These are phyloP conservation scores for Talaromyces sp. DNA, from an alignment of 2,329 filamentous ascomycete genomes.

Conservation along the genomic window DNA sequence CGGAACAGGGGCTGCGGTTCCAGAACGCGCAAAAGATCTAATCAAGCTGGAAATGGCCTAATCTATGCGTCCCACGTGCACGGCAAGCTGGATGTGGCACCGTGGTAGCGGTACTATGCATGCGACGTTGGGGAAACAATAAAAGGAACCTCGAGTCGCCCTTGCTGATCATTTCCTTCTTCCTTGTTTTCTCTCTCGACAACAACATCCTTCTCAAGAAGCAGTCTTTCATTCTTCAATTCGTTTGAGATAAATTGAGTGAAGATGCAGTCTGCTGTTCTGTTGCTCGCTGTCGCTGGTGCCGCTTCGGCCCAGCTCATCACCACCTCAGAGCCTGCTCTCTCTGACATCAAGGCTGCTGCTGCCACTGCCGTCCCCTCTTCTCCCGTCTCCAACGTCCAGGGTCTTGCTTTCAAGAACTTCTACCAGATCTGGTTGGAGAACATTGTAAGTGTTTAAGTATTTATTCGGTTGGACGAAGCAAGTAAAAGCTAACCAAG, in stretches of 20 bases:
- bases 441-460: slow-evolving; percentile 61
- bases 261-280: slow-evolving; percentile 49
- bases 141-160: slow-evolving; percentile 22
- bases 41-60: not conserved
- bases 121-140: slow-evolving; percentile 17
- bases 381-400: slow-evolving; percentile 63
- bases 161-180: slow-evolving; percentile 18
- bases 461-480: not conserved
- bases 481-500: not conserved
- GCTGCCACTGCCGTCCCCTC: slow-evolving; percentile 59
- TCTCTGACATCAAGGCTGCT: slow-evolving; percentile 33
- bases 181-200: slow-evolving; percentile 13
- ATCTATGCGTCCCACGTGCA: slow-evolving; percentile 3
- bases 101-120: slow-evolving; percentile 5
- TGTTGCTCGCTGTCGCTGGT: slow-evolving; percentile 29
- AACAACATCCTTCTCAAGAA: slow-evolving; percentile 15
- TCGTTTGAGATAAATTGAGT: slow-evolving; percentile 19
- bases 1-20: not conserved
- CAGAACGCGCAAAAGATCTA: not conserved
- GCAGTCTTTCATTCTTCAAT: not conserved
- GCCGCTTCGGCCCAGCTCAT: slow-evolving; percentile 30
- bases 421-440: slow-evolving; percentile 74
- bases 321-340: slow-evolving; percentile 29
- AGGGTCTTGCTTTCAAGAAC: slow-evolving; percentile 71
- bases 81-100: not conserved